phyloP scores from a whole-genome alignment of 2,329 filamentous ascomycete species.

The Aphanocladium album region DNA sequence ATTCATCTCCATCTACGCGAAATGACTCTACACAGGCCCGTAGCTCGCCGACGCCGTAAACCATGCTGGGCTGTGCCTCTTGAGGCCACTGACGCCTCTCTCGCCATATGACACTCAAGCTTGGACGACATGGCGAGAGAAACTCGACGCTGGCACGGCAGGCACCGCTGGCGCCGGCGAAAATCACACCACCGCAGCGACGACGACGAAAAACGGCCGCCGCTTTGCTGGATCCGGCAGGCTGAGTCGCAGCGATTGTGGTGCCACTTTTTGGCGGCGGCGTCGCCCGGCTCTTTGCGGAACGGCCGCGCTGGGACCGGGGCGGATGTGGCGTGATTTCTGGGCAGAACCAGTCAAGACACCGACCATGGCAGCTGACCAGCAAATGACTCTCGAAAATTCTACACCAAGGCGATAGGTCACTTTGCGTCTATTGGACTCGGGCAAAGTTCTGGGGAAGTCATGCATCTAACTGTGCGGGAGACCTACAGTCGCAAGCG shows the following conservation, averaged over 20 bases:
- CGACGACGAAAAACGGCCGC: not conserved
- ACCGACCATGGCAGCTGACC: not conserved
- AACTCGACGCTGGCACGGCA: not conserved
- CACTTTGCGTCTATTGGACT: no score
- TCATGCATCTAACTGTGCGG: no score
- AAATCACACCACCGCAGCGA: constrained; percentile 10
- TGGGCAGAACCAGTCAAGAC: not conserved
- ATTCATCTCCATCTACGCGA: not conserved
- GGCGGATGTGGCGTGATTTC: constrained; percentile 1
- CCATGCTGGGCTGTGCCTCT: no score
- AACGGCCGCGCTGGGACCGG: not conserved
- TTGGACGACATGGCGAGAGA: not conserved
- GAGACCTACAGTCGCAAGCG: no score
- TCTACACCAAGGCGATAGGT: no score
- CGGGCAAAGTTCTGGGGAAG: no score
- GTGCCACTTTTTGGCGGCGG: not conserved
- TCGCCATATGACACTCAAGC: not conserved
- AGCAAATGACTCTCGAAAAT: not conserved
- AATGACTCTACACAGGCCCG: not conserved
- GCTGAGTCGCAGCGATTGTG: constrained; percentile 5
- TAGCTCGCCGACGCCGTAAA: not conserved
- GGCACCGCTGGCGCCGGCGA: not conserved
- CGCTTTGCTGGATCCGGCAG: not conserved
- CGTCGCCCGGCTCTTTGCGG: constrained; percentile 2
- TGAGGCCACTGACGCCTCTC: no score